A percentile compares a stretch with the other conserved stretches of the same genome.
Conservation (phyloP, 306 rosid genomes). For the Inga laurina region DNA sequence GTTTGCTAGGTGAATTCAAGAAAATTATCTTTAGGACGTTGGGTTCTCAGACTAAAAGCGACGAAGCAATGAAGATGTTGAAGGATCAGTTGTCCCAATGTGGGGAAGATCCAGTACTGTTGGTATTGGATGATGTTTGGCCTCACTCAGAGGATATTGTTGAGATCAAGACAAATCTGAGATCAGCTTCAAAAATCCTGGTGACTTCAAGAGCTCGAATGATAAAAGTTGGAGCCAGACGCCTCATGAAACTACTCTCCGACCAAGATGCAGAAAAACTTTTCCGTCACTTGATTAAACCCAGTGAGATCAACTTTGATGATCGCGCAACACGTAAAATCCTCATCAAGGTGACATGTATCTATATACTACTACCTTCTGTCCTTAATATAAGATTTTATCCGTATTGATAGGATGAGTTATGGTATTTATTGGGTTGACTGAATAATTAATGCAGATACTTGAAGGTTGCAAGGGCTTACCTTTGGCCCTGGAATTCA, state of each 20-base stretch:
- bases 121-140: constrained; percentile 2
- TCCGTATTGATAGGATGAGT: too few species aligned
- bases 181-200: neutral
- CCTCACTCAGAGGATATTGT: neutral
- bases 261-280: neutral
- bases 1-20: neutral
- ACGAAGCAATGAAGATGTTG: neutral
- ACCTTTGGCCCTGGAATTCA: constrained; percentile 8
- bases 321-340: neutral
- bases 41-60: neutral
- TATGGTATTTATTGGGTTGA: too few species aligned
- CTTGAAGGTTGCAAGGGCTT: neutral
- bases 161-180: neutral
- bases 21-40: neutral
- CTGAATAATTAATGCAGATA: constrained; percentile 9
- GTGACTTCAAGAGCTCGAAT: neutral
- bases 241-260: neutral
- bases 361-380: too few species aligned
- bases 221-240: neutral
- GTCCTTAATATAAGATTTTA: too few species aligned
- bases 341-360: neutral
- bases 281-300: neutral
- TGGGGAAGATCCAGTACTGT: neutral
- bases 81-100: neutral
- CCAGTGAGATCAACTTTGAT: neutral